phyloP scores from a whole-genome alignment of 2,329 filamentous ascomycete genomes.

The Colletotrichum godetiae region DNA sequence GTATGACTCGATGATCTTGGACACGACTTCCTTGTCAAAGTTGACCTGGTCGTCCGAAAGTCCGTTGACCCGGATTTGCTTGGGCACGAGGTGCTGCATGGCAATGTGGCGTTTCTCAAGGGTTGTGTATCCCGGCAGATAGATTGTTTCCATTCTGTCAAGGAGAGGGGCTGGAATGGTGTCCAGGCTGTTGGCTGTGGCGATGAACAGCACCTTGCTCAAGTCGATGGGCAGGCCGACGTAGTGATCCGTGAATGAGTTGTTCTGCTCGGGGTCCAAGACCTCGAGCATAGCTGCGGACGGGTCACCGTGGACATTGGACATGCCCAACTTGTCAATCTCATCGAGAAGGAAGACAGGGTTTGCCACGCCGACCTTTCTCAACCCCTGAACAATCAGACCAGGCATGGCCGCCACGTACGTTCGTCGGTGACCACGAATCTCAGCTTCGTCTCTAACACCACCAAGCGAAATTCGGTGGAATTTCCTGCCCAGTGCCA shows the following conservation, averaged over 20 bases:
- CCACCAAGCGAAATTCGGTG: constrained; percentile 96
- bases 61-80: constrained; percentile 93
- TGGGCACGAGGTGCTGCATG: constrained; percentile 91
- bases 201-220: constrained; percentile 97
- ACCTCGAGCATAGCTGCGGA: constrained; percentile 98
- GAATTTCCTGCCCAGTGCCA: constrained; percentile 92
- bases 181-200: constrained; percentile 93
- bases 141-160: constrained; percentile 97
- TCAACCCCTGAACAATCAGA: constrained; percentile 89
- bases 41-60: constrained; percentile 79
- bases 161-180: constrained; percentile 94
- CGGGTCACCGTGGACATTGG: constrained; percentile 94
- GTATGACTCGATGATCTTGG: constrained; percentile 96
- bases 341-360: constrained; percentile 96
- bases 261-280: constrained; percentile 95
- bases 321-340: constrained; percentile 94
- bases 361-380: constrained; percentile 95
- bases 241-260: constrained; percentile 95
- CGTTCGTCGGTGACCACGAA: constrained; percentile 91
- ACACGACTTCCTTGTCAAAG: constrained; percentile 85
- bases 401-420: constrained; percentile 99
- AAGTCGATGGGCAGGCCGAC: constrained; percentile 95
- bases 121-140: constrained; percentile 94
- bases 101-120: constrained; percentile 98
- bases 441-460: constrained; percentile 96